phyloP scores from a whole-genome alignment of 2,329 filamentous ascomycete genomes.

The Fusarium goolgardi region DNA sequence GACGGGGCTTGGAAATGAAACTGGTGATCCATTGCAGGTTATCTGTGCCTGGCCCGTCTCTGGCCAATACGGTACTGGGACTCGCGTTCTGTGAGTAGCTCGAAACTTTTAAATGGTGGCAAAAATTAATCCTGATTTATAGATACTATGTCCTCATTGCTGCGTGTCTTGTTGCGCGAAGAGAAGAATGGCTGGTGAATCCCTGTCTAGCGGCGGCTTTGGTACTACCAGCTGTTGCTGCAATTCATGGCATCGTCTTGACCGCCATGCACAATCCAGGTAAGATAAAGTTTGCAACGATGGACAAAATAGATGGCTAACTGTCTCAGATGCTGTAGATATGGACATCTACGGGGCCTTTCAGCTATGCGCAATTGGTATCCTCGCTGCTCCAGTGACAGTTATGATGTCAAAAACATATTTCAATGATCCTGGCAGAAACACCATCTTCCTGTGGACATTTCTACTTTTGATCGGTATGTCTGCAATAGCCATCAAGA shows the following conservation, averaged over 20 bases:
- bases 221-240: constrained; percentile 71
- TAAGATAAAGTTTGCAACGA: constrained; percentile 50
- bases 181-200: constrained; percentile 69
- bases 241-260: constrained; percentile 72
- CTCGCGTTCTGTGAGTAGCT: constrained; percentile 60
- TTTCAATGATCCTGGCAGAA: constrained; percentile 71
- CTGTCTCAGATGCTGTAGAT: constrained; percentile 66
- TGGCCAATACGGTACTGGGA: constrained; percentile 67
- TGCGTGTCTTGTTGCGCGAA: constrained; percentile 71
- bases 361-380: constrained; percentile 73
- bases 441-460: constrained; percentile 75
- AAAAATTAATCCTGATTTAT: background rate
- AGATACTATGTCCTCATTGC: constrained; percentile 74
- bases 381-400: constrained; percentile 71
- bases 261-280: constrained; percentile 68
- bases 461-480: constrained; percentile 68
- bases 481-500: constrained; percentile 2
- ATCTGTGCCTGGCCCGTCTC: constrained; percentile 68
- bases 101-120: background rate
- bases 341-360: constrained; percentile 77
- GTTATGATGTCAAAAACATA: constrained; percentile 72
- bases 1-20: constrained; percentile 2
- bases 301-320: rapidly evolving
- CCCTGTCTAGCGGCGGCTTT: constrained; percentile 72
- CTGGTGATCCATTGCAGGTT: constrained; percentile 52